Evolutionary conservation across 1,284 basidiomycete species (phyloP).

Genomic region (Marasmius fiardii): DNA sequence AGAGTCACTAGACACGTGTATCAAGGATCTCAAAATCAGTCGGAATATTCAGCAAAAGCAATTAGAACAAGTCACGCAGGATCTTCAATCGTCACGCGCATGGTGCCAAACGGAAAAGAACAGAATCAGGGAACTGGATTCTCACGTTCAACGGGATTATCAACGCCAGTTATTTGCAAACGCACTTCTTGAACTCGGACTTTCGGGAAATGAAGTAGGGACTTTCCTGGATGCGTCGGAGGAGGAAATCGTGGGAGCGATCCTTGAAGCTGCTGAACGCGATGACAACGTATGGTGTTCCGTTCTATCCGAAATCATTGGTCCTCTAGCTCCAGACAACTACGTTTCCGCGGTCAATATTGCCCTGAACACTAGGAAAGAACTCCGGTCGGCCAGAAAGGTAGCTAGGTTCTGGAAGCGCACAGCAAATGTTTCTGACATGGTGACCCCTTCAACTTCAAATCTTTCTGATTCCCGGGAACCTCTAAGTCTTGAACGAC

Average conservation of each 20-base stretch:
- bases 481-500: conserved; percentile 13
- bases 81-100: neutral
- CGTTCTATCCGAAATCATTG: conserved; percentile 27
- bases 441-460: conserved; percentile 36
- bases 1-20: neutral
- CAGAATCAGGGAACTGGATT: neutral
- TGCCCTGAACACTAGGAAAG: conserved; percentile 31
- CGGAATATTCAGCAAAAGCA: neutral
- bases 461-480: conserved; percentile 31
- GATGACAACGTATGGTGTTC: conserved; percentile 26
- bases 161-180: neutral
- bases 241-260: conserved; percentile 33
- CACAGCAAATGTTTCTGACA: conserved; percentile 25
- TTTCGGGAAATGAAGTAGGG: neutral
- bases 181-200: neutral
- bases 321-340: conserved; percentile 31
- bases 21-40: neutral
- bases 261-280: conserved; percentile 27
- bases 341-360: conserved; percentile 38
- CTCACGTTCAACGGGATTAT: neutral
- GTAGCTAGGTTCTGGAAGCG: conserved; percentile 37
- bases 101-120: neutral
- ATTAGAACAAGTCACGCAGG: neutral
- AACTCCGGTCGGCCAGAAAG: conserved; percentile 31
- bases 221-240: conserved; percentile 15